phyloP scores from a whole-genome alignment of 108 stramenopile species.

The Aurantiochytrium sp. region DNA sequence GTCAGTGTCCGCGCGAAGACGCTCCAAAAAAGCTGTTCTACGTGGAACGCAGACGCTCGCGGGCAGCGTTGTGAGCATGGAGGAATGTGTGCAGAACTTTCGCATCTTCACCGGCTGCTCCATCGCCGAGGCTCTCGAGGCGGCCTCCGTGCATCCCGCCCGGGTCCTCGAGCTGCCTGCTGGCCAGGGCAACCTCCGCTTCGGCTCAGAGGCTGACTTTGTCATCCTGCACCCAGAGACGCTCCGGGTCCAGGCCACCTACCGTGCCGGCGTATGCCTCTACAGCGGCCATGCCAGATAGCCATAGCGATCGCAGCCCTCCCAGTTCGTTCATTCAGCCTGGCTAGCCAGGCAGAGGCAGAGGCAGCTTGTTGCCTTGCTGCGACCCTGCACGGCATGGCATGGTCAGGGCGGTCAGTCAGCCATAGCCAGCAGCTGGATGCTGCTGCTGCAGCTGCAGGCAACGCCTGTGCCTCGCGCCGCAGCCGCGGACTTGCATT shows the following conservation, averaged over 20 bases:
- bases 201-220: not conserved
- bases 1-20: too few relatives aligned
- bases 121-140: conserved; percentile 35
- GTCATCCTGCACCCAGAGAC: not conserved
- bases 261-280: not conserved
- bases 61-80: conserved; percentile 49
- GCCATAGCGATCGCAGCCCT: too few relatives aligned
- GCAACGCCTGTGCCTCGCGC: too few relatives aligned
- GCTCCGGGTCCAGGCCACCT: not conserved
- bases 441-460: too few relatives aligned
- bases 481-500: too few relatives aligned
- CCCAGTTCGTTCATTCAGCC: too few relatives aligned
- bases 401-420: too few relatives aligned
- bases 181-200: not conserved
- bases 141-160: conserved; percentile 48
- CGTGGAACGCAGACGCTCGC: conserved; percentile 50
- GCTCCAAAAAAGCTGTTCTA: conserved; percentile 28
- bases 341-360: too few relatives aligned
- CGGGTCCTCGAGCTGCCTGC: conserved; percentile 27
- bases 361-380: too few relatives aligned
- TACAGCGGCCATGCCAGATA: not conserved
- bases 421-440: too few relatives aligned
- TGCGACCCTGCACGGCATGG: too few relatives aligned
- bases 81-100: conserved; percentile 45
- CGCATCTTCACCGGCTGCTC: conserved; percentile 42